phyloP scores from a whole-genome alignment of 495 filamentous ascomycete species.

The Lasiosphaeris hirsuta region DNA sequence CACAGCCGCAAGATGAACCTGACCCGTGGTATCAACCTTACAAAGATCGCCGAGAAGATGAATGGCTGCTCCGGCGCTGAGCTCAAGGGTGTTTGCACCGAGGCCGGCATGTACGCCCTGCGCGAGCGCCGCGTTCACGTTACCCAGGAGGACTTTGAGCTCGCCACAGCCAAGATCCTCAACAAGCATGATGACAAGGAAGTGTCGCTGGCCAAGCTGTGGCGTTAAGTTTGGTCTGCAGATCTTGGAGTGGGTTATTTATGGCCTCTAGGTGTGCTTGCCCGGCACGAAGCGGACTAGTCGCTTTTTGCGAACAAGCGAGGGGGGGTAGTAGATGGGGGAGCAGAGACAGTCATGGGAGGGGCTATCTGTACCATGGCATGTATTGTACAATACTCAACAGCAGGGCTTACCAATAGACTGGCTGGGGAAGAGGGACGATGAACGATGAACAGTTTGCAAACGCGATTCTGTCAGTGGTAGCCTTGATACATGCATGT shows the following conservation, averaged over 20 bases:
- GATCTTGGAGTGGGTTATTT: no score
- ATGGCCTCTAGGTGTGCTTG: neutral
- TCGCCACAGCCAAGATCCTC: slow-evolving; percentile 97
- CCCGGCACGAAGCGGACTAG: neutral
- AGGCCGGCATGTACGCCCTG: slow-evolving; percentile 96
- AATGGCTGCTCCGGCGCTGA: slow-evolving; percentile 97
- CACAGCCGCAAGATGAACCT: slow-evolving; percentile 98
- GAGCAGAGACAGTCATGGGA: no score
- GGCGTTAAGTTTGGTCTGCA: slow-evolving; percentile 25
- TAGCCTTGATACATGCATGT: neutral
- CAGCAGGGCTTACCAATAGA: slow-evolving; percentile 8
- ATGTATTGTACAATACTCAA: slow-evolving; percentile 11
- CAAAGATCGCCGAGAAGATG: slow-evolving; percentile 99
- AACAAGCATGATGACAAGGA: slow-evolving; percentile 99
- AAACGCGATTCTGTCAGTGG: neutral
- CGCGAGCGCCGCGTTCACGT: slow-evolving; percentile 95
- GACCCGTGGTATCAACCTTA: slow-evolving; percentile 94
- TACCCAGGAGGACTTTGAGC: slow-evolving; percentile 98
- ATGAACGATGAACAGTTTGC: neutral
- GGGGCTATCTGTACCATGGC: neutral
- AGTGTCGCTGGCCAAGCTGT: slow-evolving; percentile 44
- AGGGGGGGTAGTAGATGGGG: neutral
- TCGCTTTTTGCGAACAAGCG: neutral
- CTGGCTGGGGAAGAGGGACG: neutral
- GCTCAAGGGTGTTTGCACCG: slow-evolving; percentile 94